Evolutionary conservation across 805 yeast species (phyloP).

Genomic region (Kluyveromyces wickerhamii): DNA sequence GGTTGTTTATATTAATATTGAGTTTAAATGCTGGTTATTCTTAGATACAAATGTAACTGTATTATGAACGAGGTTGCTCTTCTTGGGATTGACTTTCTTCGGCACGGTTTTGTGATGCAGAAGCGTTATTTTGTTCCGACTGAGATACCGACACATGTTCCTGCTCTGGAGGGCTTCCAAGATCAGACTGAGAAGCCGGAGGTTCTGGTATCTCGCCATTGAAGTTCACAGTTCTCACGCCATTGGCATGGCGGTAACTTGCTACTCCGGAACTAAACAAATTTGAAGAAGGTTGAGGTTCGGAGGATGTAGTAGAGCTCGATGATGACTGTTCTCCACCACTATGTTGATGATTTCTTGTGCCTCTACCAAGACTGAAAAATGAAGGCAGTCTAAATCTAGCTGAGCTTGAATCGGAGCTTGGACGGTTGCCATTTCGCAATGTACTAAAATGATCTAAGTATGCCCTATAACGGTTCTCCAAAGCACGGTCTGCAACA

Average conservation of each 20-base stretch:
- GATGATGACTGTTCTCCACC: slow-evolving; percentile 1
- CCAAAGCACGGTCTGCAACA: slow-evolving; percentile 1
- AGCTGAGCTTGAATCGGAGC: neutral
- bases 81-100: too few relatives aligned
- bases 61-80: too few relatives aligned
- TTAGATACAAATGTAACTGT: too few relatives aligned
- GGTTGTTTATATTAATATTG: too few relatives aligned
- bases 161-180: too few relatives aligned
- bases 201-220: slow-evolving; percentile 10
- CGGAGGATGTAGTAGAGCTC: neutral
- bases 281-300: slow-evolving; percentile 1
- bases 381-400: slow-evolving; percentile 5
- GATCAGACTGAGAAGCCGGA: too few relatives aligned
- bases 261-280: slow-evolving; percentile 29
- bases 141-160: too few relatives aligned
- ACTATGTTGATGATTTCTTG: slow-evolving; percentile 1
- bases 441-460: slow-evolving; percentile 1
- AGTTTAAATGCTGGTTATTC: too few relatives aligned
- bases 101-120: too few relatives aligned
- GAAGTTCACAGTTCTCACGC: slow-evolving; percentile 19
- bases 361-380: slow-evolving; percentile 2
- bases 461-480: slow-evolving; percentile 4
- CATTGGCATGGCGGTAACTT: slow-evolving; percentile 24
- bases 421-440: slow-evolving; percentile 1
- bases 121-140: too few relatives aligned